phyloP scores from a whole-genome alignment of 192 early-diverging fungal genomes.

The Mortierella antarctica region DNA sequence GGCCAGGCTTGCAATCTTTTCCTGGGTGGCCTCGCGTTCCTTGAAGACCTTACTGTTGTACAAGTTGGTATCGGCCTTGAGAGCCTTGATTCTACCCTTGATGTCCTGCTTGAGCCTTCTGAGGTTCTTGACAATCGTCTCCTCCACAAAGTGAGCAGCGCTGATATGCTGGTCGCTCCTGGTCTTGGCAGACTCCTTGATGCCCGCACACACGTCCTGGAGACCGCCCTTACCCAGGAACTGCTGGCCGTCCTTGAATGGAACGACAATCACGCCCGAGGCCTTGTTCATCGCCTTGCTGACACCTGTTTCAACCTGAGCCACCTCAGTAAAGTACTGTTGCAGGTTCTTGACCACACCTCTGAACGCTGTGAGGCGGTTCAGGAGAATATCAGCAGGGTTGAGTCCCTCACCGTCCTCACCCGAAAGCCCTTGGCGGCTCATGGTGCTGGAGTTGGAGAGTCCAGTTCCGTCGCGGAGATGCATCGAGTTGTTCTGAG shows the following conservation, averaged over 20 bases:
- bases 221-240: conserved; percentile 47
- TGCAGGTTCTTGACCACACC: conserved; percentile 52
- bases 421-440: conserved; percentile 36
- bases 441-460: conserved; percentile 29
- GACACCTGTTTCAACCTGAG: conserved; percentile 33
- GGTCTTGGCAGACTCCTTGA: conserved; percentile 46
- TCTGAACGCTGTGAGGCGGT: conserved; percentile 52
- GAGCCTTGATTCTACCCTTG: conserved; percentile 54
- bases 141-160: conserved; percentile 40
- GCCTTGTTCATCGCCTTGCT: conserved; percentile 43
- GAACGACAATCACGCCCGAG: conserved; percentile 33
- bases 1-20: conserved; percentile 46
- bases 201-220: conserved; percentile 49
- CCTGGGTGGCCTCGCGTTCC: conserved; percentile 54
- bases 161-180: conserved; percentile 53
- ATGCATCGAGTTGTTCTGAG: conserved; percentile 22
- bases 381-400: conserved; percentile 52
- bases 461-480: conserved; percentile 33
- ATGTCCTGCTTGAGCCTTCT: conserved; percentile 53
- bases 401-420: conserved; percentile 49
- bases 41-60: conserved; percentile 54
- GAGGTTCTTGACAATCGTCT: conserved; percentile 51
- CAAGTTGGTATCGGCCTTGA: conserved; percentile 46
- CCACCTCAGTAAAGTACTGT: conserved; percentile 54
- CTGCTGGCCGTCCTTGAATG: conserved; percentile 53